Percentiles rank a stretch among this genome's conserved stretches.
Evolutionary conservation across 140 eudicot species (phyloP).

Genomic region (Erigeron philadelphicus): DNA sequence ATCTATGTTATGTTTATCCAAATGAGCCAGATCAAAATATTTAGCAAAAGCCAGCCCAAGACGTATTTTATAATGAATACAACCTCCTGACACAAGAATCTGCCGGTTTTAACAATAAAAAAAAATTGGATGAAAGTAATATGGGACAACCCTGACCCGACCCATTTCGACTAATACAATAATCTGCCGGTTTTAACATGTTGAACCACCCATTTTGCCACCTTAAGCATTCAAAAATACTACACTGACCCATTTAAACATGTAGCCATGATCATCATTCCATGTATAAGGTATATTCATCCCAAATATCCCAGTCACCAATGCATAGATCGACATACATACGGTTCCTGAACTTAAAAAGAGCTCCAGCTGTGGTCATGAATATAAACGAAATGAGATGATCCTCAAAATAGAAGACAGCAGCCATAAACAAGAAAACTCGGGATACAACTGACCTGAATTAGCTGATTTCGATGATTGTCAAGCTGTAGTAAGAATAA

Average conservation of each 20-base stretch:
- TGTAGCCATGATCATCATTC: slow-evolving; percentile 57
- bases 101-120: neutral
- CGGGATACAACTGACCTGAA: slow-evolving; percentile 49
- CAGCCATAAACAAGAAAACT: slow-evolving; percentile 2
- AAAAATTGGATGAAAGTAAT: neutral
- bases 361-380: slow-evolving; percentile 69
- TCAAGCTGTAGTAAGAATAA: slow-evolving; percentile 62
- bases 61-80: neutral
- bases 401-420: neutral
- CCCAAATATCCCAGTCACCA: slow-evolving; percentile 78
- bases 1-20: too few species aligned
- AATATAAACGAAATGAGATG: neutral
- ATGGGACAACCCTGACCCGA: neutral
- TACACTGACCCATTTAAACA: slow-evolving; percentile 83
- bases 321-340: slow-evolving; percentile 61
- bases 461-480: slow-evolving; percentile 89
- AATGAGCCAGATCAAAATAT: too few species aligned
- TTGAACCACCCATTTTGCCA: slow-evolving; percentile 6
- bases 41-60: neutral
- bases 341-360: slow-evolving; percentile 83
- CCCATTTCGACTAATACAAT: neutral
- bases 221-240: slow-evolving; percentile 2
- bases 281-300: slow-evolving; percentile 86
- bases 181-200: neutral
- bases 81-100: neutral